Base-by-base conservation (phyloP, 495 filamentous ascomycete species). In the Paragyromitra xinjiangensis region DNA sequence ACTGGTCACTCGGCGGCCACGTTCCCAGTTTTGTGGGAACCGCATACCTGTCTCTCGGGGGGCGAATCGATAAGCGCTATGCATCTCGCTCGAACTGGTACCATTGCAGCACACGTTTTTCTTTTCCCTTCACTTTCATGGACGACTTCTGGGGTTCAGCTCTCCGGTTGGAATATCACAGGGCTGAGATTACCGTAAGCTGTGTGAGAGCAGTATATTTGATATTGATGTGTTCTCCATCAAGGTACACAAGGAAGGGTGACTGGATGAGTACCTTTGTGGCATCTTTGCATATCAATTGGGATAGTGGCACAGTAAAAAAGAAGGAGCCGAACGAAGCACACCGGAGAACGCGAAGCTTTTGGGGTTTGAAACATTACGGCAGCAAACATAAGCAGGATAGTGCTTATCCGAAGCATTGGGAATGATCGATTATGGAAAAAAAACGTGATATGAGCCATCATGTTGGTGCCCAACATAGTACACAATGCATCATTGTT, bases 11-110 rank as follows among this genome's bases (percentile, higher is more conserved):
- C 42, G 51, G 37, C 50, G 65, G 40, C 71, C 62, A 73, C 51
- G 63, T 73, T 67, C 71, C 48, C 48, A 56, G 50, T 29, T 53
- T 63, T 51, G 34, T 40, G 42, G 62, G 24, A 73, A 45, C 59
- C 45, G 16, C 37, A 55, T 56, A 56, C 48, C 48, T 65, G 69
- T 64, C 42, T 62, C 67, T 34, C 29, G 16, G 59, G 45, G n/a
- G 16, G 63, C 69, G 58, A 72, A 42, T 55, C 69, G 59, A 55
- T 64, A 73, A 67, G 71, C 62, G 71, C 71, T 45, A 65, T 73
- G 62, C 62, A 66, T 58, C 71, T 73, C 71, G 62, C 62, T 45
- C 62, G 8, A 65, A 73, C 50, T 22, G 50, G 71, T 59, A 14
- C 58, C 12, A 56, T 11, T 37, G 59, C 59, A 72, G n/a, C 48